phyloP scores from a whole-genome alignment of 2,329 filamentous ascomycete genomes.

The Pseudovirgaria hyperparasitica region DNA sequence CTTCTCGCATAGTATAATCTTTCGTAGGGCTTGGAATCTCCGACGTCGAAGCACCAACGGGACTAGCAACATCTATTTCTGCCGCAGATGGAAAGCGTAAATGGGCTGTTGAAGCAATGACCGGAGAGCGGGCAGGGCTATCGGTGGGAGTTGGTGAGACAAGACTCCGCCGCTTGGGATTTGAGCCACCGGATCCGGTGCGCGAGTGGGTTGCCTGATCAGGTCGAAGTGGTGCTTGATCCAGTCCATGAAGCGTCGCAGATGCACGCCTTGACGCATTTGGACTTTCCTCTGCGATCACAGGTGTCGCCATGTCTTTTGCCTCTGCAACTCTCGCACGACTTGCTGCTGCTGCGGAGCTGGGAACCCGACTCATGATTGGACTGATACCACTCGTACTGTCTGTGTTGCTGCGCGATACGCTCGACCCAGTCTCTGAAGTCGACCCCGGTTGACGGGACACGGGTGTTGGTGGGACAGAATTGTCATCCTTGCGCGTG shows the following conservation, averaged over 20 bases:
- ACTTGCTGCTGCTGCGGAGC: constrained; percentile 25
- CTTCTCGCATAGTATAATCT: constrained; percentile 21
- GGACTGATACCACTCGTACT: constrained; percentile 53
- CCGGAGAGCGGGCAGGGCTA: constrained; percentile 48
- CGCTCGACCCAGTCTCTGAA: constrained; percentile 21
- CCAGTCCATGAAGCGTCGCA: constrained; percentile 14
- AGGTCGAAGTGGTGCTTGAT: constrained; percentile 21
- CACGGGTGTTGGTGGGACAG: constrained; percentile 38
- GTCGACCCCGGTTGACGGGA: constrained; percentile 30
- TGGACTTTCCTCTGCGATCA: constrained; percentile 41
- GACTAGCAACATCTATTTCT: constrained; percentile 27
- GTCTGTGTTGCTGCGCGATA: constrained; percentile 48
- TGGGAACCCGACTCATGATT: constrained; percentile 47
- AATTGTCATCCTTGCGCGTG: constrained; percentile 43
- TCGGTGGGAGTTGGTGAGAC: constrained; percentile 46
- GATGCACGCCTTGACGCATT: constrained; percentile 22
- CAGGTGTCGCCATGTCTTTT: constrained; percentile 33
- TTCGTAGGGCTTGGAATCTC: constrained; percentile 12
- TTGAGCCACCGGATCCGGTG: constrained; percentile 24
- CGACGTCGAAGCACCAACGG: constrained; percentile 15
- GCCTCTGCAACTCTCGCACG: constrained; percentile 24
- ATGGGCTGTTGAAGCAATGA: constrained; percentile 33
- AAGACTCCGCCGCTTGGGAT: constrained; percentile 40
- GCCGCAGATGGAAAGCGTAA: constrained; percentile 34
- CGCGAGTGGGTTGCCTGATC: constrained; percentile 27